Percentiles rank a stretch among this genome's conserved stretches.
phyloP scores from a whole-genome alignment of 352 stramenopile genomes.

The Pythium guiyangense region DNA sequence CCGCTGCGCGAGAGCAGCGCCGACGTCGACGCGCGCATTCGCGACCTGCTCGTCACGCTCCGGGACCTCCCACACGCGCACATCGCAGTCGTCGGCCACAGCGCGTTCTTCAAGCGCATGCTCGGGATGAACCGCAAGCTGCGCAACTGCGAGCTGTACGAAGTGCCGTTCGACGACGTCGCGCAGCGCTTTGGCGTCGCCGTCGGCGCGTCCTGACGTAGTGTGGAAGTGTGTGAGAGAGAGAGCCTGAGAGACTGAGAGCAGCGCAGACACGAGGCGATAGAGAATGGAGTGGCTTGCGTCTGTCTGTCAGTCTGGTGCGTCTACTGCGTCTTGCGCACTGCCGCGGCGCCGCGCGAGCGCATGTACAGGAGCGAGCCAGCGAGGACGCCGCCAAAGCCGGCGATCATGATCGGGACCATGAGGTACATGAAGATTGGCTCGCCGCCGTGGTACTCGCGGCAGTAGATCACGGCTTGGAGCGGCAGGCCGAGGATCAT shows the following conservation, averaged over 20 bases:
- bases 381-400: conserved; percentile 44
- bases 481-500: conserved; percentile 74
- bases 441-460: conserved; percentile 73
- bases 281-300: background rate
- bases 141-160: conserved; percentile 73
- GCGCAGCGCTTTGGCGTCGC: conserved; percentile 14
- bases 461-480: conserved; percentile 77
- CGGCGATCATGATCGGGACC: conserved; percentile 67
- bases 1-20: conserved; percentile 45
- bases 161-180: conserved; percentile 29
- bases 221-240: no score
- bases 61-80: conserved; percentile 52
- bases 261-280: background rate
- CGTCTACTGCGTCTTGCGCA: conserved; percentile 20
- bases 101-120: conserved; percentile 84
- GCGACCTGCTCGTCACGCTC: conserved; percentile 48
- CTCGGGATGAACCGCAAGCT: conserved; percentile 75
- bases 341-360: background rate
- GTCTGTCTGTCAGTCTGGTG: background rate
- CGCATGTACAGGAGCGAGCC: conserved; percentile 45
- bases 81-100: conserved; percentile 81
- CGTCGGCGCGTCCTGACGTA: background rate
- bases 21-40: conserved; percentile 67
- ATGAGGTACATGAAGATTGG: conserved; percentile 78
- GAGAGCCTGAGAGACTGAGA: no score